These are phyloP conservation scores for Neofusicoccum laricinum DNA, from an alignment of 2,329 filamentous ascomycete genomes.

Conservation along the genomic window DNA sequence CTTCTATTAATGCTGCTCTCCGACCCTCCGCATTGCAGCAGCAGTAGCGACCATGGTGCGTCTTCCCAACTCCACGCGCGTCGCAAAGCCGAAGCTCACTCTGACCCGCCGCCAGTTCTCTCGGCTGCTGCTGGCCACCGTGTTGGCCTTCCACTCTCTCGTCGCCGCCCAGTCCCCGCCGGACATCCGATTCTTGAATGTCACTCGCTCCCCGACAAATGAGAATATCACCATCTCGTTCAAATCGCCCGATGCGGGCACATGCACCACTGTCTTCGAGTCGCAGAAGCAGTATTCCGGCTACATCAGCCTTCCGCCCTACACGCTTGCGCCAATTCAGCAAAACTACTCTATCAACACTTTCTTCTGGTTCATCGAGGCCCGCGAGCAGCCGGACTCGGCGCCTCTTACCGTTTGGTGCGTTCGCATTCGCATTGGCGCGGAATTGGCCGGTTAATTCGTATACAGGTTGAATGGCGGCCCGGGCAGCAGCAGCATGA, in stretches of 20 bases:
- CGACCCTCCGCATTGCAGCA: background rate
- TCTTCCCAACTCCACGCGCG: background rate
- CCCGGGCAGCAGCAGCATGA: conserved; percentile 63
- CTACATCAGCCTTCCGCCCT: conserved; percentile 62
- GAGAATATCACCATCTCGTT: conserved; percentile 65
- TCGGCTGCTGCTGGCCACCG: background rate
- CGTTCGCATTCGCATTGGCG: background rate
- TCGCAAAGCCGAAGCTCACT: background rate
- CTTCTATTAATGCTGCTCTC: conserved; percentile 2
- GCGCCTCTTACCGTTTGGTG: conserved; percentile 54
- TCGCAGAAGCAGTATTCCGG: conserved; percentile 68
- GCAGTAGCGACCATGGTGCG: conserved; percentile 4
- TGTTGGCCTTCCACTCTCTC: conserved; percentile 16
- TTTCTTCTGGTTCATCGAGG: conserved; percentile 66
- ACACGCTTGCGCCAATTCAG: conserved; percentile 43
- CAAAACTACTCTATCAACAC: conserved; percentile 60
- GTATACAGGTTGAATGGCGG: conserved; percentile 66
- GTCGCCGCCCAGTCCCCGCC: conserved; percentile 39
- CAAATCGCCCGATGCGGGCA: conserved; percentile 58
- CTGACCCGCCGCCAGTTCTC: background rate
- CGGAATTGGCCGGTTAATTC: conserved; percentile 40
- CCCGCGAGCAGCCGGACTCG: conserved; percentile 50
- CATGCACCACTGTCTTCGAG: conserved; percentile 63
- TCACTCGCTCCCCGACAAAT: conserved; percentile 61
- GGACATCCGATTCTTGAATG: conserved; percentile 45